phyloP scores from a whole-genome alignment of 192 early-diverging fungal genomes.

The Rhizophagus clarus region DNA sequence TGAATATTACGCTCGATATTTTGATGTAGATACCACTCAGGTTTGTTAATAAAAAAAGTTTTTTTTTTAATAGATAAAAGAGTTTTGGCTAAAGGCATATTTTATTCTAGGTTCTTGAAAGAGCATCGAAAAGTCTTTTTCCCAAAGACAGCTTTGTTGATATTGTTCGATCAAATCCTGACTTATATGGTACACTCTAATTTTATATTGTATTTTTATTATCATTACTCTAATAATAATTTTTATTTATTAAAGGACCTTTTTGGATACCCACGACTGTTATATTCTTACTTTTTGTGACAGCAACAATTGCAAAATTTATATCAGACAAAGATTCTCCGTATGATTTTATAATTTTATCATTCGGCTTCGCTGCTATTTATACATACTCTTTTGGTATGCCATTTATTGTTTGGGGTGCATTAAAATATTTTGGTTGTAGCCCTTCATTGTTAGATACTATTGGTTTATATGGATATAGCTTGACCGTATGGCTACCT shows the following conservation, averaged over 20 bases:
- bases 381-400: conserved; percentile 80
- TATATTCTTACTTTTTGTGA: conserved; percentile 95
- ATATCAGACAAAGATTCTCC: conserved; percentile 56
- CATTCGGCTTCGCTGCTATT: conserved; percentile 78
- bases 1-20: conserved; percentile 89
- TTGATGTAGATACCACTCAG: conserved; percentile 91
- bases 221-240: conserved; percentile 17
- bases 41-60: conserved; percentile 37
- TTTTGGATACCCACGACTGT: conserved; percentile 98
- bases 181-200: conserved; percentile 79
- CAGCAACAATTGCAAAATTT: conserved; percentile 84
- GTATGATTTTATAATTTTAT: conserved; percentile 82
- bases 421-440: conserved; percentile 85
- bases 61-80: neutral
- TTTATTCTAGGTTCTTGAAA: conserved; percentile 64
- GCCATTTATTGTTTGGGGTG: conserved; percentile 75
- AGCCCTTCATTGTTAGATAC: conserved; percentile 85
- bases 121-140: conserved; percentile 66
- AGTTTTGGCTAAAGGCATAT: neutral
- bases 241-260: conserved; percentile 61
- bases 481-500: conserved; percentile 91
- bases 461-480: conserved; percentile 88
- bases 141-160: conserved; percentile 82
- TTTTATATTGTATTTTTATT: neutral
- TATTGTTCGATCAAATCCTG: conserved; percentile 80